Base-by-base conservation (phyloP, 768 basidiomycete genomes). In the Coprinopsis cinerea region DNA sequence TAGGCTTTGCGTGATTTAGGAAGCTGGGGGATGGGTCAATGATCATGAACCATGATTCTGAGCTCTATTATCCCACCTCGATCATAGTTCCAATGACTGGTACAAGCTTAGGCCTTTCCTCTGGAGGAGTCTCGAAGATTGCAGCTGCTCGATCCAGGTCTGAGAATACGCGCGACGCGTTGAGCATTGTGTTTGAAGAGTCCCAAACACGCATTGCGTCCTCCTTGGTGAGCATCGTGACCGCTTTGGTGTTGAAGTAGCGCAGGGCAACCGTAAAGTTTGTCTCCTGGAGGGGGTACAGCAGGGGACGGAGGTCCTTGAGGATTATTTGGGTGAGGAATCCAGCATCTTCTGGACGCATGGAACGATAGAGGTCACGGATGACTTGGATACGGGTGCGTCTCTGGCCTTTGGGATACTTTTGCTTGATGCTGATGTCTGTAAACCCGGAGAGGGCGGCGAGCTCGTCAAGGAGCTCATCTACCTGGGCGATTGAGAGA, bases 261-360 rank as follows among this genome's bases (percentile, higher is more conserved):
- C 71, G 67, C 39, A 91, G 62, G 34, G 77, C 76, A 22, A 64
- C 63, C 18, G 71, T 75, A 57, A 76, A 74, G 61, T 77, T 74
- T 18, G 64, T 68, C 26, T 67, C 71, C 13, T 75, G 74, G 0
- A 85, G 67, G 2, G 89, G 85, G 55, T 88, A 88, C 1, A 93
- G 62, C 1, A 94, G 62, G 6, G 92, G 91, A 24, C 83, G 77
- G 0, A 97, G 67, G 62, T 97, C 93, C 54, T 87, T 88, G 28
- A 95, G 76, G 51, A 97, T 87, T 54, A 95, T 84, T 59, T 97
- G 93, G 0, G 87, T 85, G 42, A 94, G 69, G 53, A 84, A 77
- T 0, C 79, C 72, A 1, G 85, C 77, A 34, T 88, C 85, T 10
- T 66, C 64, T 0, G 90, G 81, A 1, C 81, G 70, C 9, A 92